Evolutionary conservation across 768 basidiomycete species (phyloP).

Genomic region (Ramaria sp.): DNA sequence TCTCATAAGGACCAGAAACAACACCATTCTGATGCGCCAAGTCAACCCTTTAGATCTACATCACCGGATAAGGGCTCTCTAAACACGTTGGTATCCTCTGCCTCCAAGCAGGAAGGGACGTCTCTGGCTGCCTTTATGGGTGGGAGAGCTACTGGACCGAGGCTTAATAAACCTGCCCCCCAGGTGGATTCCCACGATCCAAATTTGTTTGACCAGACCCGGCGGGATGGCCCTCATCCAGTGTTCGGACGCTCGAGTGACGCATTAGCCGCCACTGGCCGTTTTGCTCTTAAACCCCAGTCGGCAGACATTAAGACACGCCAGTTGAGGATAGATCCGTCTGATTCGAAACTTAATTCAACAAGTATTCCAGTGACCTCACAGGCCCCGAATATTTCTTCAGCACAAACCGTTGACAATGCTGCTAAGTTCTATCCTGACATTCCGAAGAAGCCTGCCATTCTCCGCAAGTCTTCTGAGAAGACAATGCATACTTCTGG

Average conservation of each 20-base stretch:
- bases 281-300: background rate
- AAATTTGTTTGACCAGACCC: conserved; percentile 49
- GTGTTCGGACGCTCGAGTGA: conserved; percentile 40
- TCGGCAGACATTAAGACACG: background rate
- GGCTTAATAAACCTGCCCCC: conserved; percentile 60
- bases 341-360: background rate
- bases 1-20: conserved; percentile 27
- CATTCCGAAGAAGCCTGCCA: background rate
- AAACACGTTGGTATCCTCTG: conserved; percentile 6
- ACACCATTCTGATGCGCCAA: conserved; percentile 35
- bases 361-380: background rate
- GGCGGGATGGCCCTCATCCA: conserved; percentile 43
- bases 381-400: background rate
- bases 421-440: background rate
- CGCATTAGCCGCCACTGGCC: background rate
- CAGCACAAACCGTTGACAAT: background rate
- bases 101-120: conserved; percentile 35
- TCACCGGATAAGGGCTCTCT: background rate
- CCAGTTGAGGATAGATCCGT: background rate
- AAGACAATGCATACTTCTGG: background rate
- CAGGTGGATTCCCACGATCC: conserved; percentile 59
- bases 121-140: conserved; percentile 80
- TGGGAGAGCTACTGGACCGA: conserved; percentile 63
- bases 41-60: conserved; percentile 31
- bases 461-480: background rate